Evolutionary conservation across 148 eudicot genomes (phyloP).

Genomic region (Silene uniflora): DNA sequence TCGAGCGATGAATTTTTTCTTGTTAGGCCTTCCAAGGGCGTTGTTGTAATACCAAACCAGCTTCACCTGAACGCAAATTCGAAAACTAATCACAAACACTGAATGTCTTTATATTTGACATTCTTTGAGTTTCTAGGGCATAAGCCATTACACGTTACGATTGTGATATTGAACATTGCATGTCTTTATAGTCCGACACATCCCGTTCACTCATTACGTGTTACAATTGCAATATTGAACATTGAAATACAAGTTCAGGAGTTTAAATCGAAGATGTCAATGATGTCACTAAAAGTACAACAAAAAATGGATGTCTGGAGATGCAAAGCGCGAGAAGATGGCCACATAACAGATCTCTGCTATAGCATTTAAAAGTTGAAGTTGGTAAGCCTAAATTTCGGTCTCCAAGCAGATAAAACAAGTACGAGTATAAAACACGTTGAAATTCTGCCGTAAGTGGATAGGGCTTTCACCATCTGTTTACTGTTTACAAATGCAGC

Average conservation of each 20-base stretch:
- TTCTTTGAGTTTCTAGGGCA: neutral
- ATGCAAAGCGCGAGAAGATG: neutral
- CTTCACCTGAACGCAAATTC: slow-evolving; percentile 63
- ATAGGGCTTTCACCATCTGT: slow-evolving; percentile 3
- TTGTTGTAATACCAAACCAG: slow-evolving; percentile 98
- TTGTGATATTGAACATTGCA: neutral
- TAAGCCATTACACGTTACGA: neutral
- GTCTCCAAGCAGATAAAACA: neutral
- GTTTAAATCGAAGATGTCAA: neutral
- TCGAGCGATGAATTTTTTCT: slow-evolving; percentile 95
- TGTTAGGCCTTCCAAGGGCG: slow-evolving; percentile 92
- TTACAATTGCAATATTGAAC: neutral
- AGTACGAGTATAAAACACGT: neutral
- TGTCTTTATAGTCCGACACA: neutral
- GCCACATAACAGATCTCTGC: neutral
- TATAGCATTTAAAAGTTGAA: neutral
- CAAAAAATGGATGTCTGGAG: neutral
- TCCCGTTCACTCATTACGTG: neutral
- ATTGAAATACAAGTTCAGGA: neutral
- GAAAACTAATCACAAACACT: neutral
- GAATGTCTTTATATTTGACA: neutral
- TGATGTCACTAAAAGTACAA: neutral
- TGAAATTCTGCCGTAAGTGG: neutral
- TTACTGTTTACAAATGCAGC: neutral
- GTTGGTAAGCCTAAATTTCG: neutral